Base-by-base conservation (phyloP, 2,329 filamentous ascomycete species). In the Fusarium sp. region DNA sequence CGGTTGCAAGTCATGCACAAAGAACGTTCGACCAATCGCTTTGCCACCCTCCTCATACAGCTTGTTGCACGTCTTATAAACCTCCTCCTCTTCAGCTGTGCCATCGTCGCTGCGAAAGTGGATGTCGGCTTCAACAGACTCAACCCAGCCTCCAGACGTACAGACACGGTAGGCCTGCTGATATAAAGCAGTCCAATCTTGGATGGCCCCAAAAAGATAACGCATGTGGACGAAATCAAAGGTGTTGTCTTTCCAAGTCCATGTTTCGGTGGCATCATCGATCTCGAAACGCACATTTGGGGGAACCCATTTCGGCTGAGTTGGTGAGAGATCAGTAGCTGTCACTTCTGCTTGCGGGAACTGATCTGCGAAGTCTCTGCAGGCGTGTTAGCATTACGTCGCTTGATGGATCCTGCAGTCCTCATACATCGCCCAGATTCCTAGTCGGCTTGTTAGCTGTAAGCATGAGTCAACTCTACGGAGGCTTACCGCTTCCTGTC, bases 141-240 rank as follows among this genome's bases (percentile, higher is more conserved):
- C 61, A 0, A 70, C 67, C 68, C 68, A 70, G 3, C 68, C 68
- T 17, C 68, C 68, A 0, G 67, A 61, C 2, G 45, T 35, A 10
- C 62, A 60, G 17, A 62, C 65, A 33, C 67, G 66, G 7, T 53
- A 70, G 9, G 68, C 68, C 4, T 70, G 44, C 15, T 62, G 59
- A 4, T 67, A 70, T 0, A 70, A 46, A 9, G 46, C 45, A 0
- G 39, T 27, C 68, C 68, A 70, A 4, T 70, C 68, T 2, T 70
- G 54, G 12, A 70, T 54, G 1, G 68, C 67, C 0, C 68, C 68
- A 2, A 70, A 70, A 1, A 70, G 41, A 18, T 70, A 70, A 10
- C 68, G 66, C 17, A 70, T 70, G 6, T 70, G 68, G 14, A 70
- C 14, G 22, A 70, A 70, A 25, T 70, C 56, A 7, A 70, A 70